A percentile compares a stretch with the other conserved stretches of the same genome.
phyloP scores from a whole-genome alignment of 768 basidiomycete genomes.

The Rhodotorula kratochvilovae region DNA sequence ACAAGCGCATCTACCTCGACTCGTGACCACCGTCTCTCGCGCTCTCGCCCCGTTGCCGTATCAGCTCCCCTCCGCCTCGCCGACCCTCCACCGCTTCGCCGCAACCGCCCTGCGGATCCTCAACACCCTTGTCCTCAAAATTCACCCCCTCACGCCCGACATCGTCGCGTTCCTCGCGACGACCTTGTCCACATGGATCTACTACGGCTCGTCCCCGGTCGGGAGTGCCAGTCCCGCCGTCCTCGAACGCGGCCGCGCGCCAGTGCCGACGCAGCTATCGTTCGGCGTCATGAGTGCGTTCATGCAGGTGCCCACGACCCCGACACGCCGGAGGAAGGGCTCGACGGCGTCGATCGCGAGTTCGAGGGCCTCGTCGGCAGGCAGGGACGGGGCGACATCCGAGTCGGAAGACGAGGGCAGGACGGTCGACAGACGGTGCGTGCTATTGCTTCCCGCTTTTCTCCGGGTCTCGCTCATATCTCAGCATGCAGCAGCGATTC shows the following conservation, averaged over 20 bases:
- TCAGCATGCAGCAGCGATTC: background rate
- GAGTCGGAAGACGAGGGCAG: conserved; percentile 18
- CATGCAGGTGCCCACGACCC: background rate
- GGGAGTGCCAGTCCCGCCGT: background rate
- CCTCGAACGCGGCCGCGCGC: background rate
- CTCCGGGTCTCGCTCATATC: background rate
- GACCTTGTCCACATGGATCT: conserved; percentile 7
- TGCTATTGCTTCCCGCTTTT: rapidly evolving
- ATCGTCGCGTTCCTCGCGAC: background rate
- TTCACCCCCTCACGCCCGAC: background rate
- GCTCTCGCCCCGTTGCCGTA: conserved; percentile 7
- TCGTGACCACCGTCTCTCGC: background rate
- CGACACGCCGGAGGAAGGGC: background rate
- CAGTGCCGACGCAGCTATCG: background rate
- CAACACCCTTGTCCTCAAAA: conserved; percentile 7
- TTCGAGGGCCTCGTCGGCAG: background rate
- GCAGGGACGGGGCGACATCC: background rate
- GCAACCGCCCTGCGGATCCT: conserved; percentile 24
- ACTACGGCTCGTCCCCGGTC: background rate
- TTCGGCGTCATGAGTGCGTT: conserved; percentile 35
- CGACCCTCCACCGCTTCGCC: conserved; percentile 11
- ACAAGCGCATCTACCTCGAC: background rate
- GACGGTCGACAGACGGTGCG: conserved; percentile 2
- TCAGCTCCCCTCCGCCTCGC: conserved; percentile 12
- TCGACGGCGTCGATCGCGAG: background rate